Base-by-base conservation (phyloP, 1,284 basidiomycete species). In the Apiotrichum brassicae region DNA sequence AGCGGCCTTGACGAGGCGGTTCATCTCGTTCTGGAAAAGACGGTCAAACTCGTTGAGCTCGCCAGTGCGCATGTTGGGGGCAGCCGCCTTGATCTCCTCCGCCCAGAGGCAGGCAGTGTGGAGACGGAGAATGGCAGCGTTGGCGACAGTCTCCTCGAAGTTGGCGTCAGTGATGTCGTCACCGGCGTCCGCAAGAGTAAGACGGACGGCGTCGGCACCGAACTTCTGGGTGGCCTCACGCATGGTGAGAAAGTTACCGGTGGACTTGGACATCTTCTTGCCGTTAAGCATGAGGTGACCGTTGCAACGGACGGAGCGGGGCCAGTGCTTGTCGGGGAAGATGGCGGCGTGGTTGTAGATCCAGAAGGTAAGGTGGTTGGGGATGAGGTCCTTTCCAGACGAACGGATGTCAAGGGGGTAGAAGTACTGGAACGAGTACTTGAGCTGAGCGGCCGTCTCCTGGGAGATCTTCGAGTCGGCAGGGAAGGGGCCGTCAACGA, bases 191-290 rank as follows among this genome's bases (percentile, higher is more conserved):
- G 95, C 95, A 66, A 99, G 80, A 33, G 84, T 82, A 75, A 98
- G 76, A 56, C 95, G 81, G 64, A 88, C 94, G 30, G 94, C 90
- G 69, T 72, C 65, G 42, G 70, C 63, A 52, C 71, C 69, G 53
- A 73, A 75, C 58, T 72, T 74, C 59, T 71, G 64, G 22, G 70
- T 72, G 5, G 75, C 74, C 43, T 74, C 75, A 35, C 62, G 59
- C 59, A 77, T 69, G 22, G 71, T 74, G 51, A 75, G 66, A 58
- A 71, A 71, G 58, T 76, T 72, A 7, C 74, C 95, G 39, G 88
- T 95, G 72, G 87, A 89, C 81, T 99, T 97, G 51, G 83, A 85
- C 95, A 99, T 98, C 79, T 98, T 99, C 78, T 93, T 87, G 32
- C 94, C 94, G 74, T 99, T 98, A 70, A 99, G 75, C 87, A 94